phyloP scores from a whole-genome alignment of 2,329 filamentous ascomycete species.

The Penicillium sclerotigenum region DNA sequence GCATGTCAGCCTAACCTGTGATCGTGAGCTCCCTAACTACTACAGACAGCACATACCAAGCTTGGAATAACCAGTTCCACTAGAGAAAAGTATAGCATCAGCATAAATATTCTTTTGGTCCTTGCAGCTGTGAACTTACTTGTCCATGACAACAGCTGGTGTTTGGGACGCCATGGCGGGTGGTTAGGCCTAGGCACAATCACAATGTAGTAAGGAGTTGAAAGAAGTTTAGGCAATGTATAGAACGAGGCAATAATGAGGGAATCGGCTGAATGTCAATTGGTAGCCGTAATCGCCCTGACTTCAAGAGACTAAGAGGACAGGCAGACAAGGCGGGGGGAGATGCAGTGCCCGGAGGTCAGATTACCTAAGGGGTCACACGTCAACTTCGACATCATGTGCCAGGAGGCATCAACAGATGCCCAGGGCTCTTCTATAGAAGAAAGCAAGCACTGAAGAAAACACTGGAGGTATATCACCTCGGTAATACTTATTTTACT shows the following conservation, averaged over 20 bases:
- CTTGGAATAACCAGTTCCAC: conserved; percentile 99
- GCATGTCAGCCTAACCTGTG: conserved; percentile 35
- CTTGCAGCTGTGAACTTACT: conserved; percentile 62
- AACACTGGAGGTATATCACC: not conserved
- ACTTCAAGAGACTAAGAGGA: conserved; percentile 17
- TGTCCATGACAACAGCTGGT: conserved; percentile 99
- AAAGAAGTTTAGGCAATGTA: not conserved
- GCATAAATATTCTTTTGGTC: conserved; percentile 15
- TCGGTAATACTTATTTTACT: no score
- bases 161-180: conserved; percentile 88
- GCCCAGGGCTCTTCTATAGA: not conserved
- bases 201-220: not conserved
- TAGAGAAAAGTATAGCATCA: conserved; percentile 43
- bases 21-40: conserved; percentile 10
- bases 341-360: conserved; percentile 11
- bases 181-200: conserved; percentile 8
- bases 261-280: conserved; percentile 5
- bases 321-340: conserved; percentile 29
- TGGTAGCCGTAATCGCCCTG: conserved; percentile 2
- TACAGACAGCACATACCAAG: conserved; percentile 64
- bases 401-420: conserved; percentile 3
- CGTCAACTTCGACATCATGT: conserved; percentile 12
- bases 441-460: not conserved
- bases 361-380: conserved; percentile 19
- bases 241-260: not conserved